Base-by-base conservation (phyloP, 306 rosid species). In the Glycine soja region DNA sequence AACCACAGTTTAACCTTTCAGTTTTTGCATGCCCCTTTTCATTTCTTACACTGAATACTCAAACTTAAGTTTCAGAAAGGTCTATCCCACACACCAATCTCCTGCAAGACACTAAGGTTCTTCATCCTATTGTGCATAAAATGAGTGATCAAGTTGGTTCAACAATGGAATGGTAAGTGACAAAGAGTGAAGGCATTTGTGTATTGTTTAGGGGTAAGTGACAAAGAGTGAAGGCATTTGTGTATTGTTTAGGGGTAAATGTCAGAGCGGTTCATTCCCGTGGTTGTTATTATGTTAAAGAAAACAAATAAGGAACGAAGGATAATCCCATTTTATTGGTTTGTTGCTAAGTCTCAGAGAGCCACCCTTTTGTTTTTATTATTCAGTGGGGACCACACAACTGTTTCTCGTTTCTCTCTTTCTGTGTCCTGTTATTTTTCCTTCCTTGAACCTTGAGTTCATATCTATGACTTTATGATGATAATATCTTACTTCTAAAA, bases 121-220 rank as follows among this genome's bases (percentile, higher is more conserved):
- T 34, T 34, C 36, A 34, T 34, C 36, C 36, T 34, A 34, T 34
- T 34, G 36, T 86, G 85, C 82, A 86, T 3, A 36, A 90, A 86
- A 59, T 87, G 87, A 12, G 87, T 81, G n/a, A 77, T 88, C 47
- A 46, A 72, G 66, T 58, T 85, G 40, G 75, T 65, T 63, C 19
- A 62, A 32, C 4, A 34, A 34, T 34, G 36, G 36, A 34, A 34
- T 34, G 36, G 1, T 34, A 19, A 34, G 36, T 34, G 36, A 34
- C 36, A 63, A 6, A 12, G 11, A 38, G 52, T 42, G 72, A 67
- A 68, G 24, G 40, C 53, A 45, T 42, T 9, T 9, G 51, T 42
- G 52, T 19, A 19, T 19, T 19, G 24, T 19, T 19, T 19, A 19
- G 24, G 24, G 36, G 36, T 0, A 54, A 15, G 15, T 54, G 10